These are phyloP conservation scores for Otatea glauca DNA, from an alignment of 176 grass and related monocot species.

Conservation along the genomic window DNA sequence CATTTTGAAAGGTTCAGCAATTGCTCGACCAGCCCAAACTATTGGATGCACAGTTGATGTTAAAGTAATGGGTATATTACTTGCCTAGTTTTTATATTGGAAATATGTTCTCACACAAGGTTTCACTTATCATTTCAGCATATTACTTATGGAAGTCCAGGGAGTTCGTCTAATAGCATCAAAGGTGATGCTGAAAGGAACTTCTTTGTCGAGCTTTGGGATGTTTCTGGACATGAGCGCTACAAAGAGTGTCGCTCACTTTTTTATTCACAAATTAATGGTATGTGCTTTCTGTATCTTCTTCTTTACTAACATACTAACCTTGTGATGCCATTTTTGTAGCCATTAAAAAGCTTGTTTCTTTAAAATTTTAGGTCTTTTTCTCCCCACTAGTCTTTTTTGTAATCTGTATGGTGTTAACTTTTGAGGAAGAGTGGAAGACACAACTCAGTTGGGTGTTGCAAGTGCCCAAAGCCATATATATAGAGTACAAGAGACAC, in stretches of 20 bases:
- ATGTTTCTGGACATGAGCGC: conserved; percentile 88
- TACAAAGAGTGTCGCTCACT: conserved; percentile 88
- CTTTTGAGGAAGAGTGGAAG: background rate
- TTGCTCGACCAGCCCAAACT: conserved; percentile 78
- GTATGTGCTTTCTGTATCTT: conserved; percentile 43
- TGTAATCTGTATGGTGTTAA: conserved; percentile 11
- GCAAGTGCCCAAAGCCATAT: background rate
- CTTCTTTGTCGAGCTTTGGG: conserved; percentile 99
- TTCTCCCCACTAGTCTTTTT: background rate
- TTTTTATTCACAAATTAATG: conserved; percentile 96
- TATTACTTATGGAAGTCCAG: conserved; percentile 72
- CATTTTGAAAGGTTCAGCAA: conserved; percentile 65
- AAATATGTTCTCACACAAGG: conserved; percentile 34
- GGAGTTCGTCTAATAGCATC: conserved; percentile 72
- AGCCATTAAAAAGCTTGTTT: background rate
- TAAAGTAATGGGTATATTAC: conserved; percentile 25
- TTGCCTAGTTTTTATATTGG: background rate
- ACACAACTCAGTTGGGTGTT: background rate
- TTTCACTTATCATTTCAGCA: conserved; percentile 73
- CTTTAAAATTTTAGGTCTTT: background rate
- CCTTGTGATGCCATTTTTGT: background rate
- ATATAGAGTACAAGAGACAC: background rate
- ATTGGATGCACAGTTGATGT: conserved; percentile 85
- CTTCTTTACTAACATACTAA: conserved; percentile 15
- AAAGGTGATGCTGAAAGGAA: conserved; percentile 79